Conservation (phyloP, 1,284 basidiomycete species). For the Fomitopsis palustris region DNA sequence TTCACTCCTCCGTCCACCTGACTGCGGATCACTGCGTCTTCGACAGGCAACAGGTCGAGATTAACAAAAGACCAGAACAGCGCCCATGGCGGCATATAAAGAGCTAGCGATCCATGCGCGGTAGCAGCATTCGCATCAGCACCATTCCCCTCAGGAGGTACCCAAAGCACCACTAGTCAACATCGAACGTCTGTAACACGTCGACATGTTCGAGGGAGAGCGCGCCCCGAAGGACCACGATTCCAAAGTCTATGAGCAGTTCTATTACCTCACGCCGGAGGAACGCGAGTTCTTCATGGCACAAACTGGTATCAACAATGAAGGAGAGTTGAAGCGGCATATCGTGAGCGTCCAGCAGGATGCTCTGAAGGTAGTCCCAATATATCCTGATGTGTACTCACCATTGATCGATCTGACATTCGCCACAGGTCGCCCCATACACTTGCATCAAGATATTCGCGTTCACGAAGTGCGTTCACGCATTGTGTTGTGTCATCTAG, state of each 20-base stretch:
- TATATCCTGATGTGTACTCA: background rate
- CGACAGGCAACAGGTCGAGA: background rate
- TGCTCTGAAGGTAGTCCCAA: constrained; percentile 32
- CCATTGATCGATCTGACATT: background rate
- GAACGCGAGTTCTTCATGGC: constrained; percentile 30
- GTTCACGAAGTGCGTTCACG: constrained; percentile 12
- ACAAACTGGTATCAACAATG: constrained; percentile 33
- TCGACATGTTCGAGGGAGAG: background rate
- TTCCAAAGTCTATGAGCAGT: background rate
- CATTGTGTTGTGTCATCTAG: too few species aligned
- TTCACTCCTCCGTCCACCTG: background rate
- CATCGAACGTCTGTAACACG: background rate
- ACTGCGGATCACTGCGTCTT: too few species aligned
- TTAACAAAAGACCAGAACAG: background rate
- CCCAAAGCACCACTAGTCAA: too few species aligned
- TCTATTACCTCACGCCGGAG: background rate
- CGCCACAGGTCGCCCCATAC: constrained; percentile 6
- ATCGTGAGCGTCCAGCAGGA: constrained; percentile 36
- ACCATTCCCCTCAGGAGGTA: too few species aligned
- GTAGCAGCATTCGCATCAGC: too few species aligned
- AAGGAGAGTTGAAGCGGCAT: constrained; percentile 36
- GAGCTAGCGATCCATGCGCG: too few species aligned
- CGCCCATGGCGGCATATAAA: background rate
- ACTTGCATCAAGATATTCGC: constrained; percentile 6
- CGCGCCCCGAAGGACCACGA: background rate